These are phyloP conservation scores for Albugo laibachii DNA, from an alignment of 352 stramenopile species.

Conservation along the genomic window DNA sequence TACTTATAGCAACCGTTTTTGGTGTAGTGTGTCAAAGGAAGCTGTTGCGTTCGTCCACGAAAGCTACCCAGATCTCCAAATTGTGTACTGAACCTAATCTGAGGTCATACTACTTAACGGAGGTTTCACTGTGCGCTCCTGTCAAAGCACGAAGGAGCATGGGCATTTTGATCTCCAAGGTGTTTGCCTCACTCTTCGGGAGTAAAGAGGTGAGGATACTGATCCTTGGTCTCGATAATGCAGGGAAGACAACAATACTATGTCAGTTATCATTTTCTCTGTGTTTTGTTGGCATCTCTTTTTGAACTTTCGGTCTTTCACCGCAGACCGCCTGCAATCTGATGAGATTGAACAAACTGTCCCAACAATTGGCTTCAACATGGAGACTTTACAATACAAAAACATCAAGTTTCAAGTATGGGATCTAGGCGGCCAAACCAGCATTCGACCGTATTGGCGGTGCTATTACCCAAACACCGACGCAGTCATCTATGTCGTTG, in stretches of 20 bases:
- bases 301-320: not conserved
- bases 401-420: slow-evolving; percentile 97
- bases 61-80: slow-evolving; percentile 37
- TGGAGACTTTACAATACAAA: slow-evolving; percentile 84
- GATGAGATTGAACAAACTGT: slow-evolving; percentile 97
- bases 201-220: slow-evolving; percentile 99
- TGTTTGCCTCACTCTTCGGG: slow-evolving; percentile 97
- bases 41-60: slow-evolving; percentile 47
- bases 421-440: slow-evolving; percentile 99
- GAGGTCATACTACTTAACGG: no score
- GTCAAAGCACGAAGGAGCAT: slow-evolving; percentile 29
- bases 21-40: slow-evolving; percentile 61
- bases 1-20: slow-evolving; percentile 1
- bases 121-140: no score
- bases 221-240: slow-evolving; percentile 98
- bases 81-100: slow-evolving; percentile 16
- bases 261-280: slow-evolving; percentile 40
- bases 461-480: slow-evolving; percentile 99
- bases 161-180: slow-evolving; percentile 94
- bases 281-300: not conserved
- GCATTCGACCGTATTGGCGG: slow-evolving; percentile 98
- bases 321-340: slow-evolving; percentile 49
- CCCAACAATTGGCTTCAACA: slow-evolving; percentile 97
- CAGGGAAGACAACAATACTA: slow-evolving; percentile 99
- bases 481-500: slow-evolving; percentile 91